phyloP scores from a whole-genome alignment of 164 flowering plant genomes.

The Piper betle region DNA sequence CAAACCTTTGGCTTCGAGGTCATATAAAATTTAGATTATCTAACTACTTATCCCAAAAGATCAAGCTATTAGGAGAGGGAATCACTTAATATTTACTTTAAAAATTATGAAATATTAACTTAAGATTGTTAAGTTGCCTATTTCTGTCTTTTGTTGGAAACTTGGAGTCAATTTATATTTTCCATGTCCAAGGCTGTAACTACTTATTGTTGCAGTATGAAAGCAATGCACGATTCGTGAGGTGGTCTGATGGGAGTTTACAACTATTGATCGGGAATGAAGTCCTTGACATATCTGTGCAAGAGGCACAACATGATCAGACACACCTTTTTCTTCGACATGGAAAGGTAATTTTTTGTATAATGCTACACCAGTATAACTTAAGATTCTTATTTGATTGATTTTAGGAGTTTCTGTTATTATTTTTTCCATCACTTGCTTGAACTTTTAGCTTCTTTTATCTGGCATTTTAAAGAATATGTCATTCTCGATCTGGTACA shows the following conservation, averaged over 20 bases:
- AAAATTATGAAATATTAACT: no score
- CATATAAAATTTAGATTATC: no score
- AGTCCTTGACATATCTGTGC: slow-evolving; percentile 91
- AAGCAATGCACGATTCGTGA: slow-evolving; percentile 99
- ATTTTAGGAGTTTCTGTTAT: no score
- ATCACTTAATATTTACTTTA: no score
- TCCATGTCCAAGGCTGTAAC: neutral
- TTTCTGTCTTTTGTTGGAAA: neutral
- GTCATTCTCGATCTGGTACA: no score
- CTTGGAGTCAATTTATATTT: neutral
- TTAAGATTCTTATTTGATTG: no score
- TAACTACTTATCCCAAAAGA: neutral
- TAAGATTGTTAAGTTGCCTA: neutral
- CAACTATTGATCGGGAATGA: slow-evolving; percentile 91
- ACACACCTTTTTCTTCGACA: slow-evolving; percentile 90
- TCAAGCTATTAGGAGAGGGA: neutral
- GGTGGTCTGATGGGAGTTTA: slow-evolving; percentile 97
- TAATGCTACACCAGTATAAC: no score
- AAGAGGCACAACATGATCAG: slow-evolving; percentile 92
- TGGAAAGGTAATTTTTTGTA: slow-evolving; percentile 49
- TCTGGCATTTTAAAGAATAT: no score
- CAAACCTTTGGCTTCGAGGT: neutral
- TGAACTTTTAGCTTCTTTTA: no score
- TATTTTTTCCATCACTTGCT: no score
- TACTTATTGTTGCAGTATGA: slow-evolving; percentile 38